Conservation (phyloP, 495 filamentous ascomycete species). For the Astrocystis sublimbata region DNA sequence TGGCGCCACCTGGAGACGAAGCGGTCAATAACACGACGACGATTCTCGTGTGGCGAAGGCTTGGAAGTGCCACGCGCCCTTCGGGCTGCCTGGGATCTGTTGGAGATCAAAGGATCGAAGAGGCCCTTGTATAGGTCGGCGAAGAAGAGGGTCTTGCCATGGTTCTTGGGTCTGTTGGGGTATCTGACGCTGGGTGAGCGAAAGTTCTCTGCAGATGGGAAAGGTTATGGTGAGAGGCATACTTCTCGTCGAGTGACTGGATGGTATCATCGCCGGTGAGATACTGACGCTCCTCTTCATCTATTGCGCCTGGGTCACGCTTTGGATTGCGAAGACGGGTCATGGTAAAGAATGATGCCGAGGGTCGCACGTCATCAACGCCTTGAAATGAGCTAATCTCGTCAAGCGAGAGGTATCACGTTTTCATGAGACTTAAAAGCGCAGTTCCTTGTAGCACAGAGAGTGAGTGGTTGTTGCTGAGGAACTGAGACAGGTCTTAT, state of each 20-base stretch:
- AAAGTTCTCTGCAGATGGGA: background rate
- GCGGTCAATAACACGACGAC: conserved; percentile 81
- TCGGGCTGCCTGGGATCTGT: conserved; percentile 73
- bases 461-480: background rate
- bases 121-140: conserved; percentile 72
- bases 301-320: conserved; percentile 54
- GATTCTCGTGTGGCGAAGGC: conserved; percentile 75
- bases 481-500: background rate
- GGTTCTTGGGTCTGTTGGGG: conserved; percentile 81
- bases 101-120: conserved; percentile 84
- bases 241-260: conserved; percentile 67
- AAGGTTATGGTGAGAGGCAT: conserved; percentile 20
- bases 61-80: conserved; percentile 55
- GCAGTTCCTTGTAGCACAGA: background rate
- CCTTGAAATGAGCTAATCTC: background rate
- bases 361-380: background rate
- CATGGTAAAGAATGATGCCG: background rate
- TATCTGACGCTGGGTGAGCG: conserved; percentile 57
- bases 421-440: background rate
- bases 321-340: conserved; percentile 30
- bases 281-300: conserved; percentile 54
- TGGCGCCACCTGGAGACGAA: conserved; percentile 89
- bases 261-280: conserved; percentile 43
- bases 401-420: background rate
- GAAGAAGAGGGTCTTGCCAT: conserved; percentile 77